phyloP scores from a whole-genome alignment of 2,329 filamentous ascomycete genomes.

The Claviceps cyperi region DNA sequence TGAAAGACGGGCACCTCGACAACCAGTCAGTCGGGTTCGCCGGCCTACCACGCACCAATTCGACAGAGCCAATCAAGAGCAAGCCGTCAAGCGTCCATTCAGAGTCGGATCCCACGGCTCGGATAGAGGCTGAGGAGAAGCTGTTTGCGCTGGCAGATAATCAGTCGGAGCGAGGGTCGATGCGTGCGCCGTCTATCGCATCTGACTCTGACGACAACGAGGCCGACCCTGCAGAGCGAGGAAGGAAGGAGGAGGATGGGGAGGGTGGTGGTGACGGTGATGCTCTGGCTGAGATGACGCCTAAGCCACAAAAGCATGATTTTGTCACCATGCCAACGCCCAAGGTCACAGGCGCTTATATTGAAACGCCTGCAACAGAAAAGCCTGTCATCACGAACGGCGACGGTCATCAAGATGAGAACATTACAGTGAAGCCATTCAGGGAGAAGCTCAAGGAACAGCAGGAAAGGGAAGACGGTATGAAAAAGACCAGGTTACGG shows the following conservation, averaged over 20 bases:
- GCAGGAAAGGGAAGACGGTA: slow-evolving; percentile 4
- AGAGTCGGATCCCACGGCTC: slow-evolving; percentile 39
- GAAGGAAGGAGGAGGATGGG: slow-evolving; percentile 10
- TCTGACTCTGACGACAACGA: slow-evolving; percentile 18
- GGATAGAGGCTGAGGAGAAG: slow-evolving; percentile 40
- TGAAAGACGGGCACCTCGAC: slow-evolving; percentile 12
- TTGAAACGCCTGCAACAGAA: slow-evolving; percentile 39
- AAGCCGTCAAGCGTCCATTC: slow-evolving; percentile 36
- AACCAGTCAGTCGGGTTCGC: slow-evolving; percentile 33
- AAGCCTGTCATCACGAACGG: slow-evolving; percentile 21
- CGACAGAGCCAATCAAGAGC: slow-evolving; percentile 31
- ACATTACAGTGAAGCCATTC: slow-evolving; percentile 1
- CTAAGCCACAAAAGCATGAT: slow-evolving; percentile 29
- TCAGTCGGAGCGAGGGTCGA: slow-evolving; percentile 40
- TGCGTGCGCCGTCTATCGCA: slow-evolving; percentile 31
- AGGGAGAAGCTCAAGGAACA: slow-evolving; percentile 9
- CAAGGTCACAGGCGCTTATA: slow-evolving; percentile 38
- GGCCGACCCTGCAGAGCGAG: background rate
- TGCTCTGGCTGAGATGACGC: slow-evolving; percentile 29
- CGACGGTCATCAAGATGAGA: background rate
- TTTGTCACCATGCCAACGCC: slow-evolving; percentile 37
- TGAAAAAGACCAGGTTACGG: background rate
- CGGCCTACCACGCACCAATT: slow-evolving; percentile 27
- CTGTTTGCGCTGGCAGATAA: slow-evolving; percentile 41
- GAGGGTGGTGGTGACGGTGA: slow-evolving; percentile 11